Base-by-base conservation (phyloP, 305 asterid genomes). In the Fraxinus sp. region DNA sequence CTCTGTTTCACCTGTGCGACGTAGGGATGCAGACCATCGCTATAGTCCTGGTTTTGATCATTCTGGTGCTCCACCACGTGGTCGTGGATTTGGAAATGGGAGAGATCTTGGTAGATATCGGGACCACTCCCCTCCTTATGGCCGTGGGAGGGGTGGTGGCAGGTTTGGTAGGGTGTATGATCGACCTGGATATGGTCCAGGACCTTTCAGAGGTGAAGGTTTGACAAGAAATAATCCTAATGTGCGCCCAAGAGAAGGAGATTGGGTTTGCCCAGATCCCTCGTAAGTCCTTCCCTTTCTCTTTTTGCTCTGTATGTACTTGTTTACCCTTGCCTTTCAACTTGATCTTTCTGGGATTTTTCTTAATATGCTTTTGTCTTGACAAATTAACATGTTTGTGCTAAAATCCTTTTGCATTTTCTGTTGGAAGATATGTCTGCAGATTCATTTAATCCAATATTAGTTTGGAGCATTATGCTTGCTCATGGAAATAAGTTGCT, bases 201-300 rank as follows among this genome's bases (percentile, higher is more conserved):
- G 94, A 72, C 84, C 92, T 79, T 76, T 87, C 44, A 87, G 94
- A 85, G 86, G 82, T 62, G 97, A 92, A 78, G 92, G 88, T 85
- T 79, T 84, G 82, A 90, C 93, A 78, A 86, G 94, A 86, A 91
- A 92, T 85, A 94, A 92, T 84, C 97, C 99, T 70, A 93, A 94
- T 86, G 98, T 95, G 70, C 94, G 85, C 28, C 99, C 98, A 13
- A 91, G 98, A 87, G 98, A 94, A 57, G 98, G 99, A 76, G 99
- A 95, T 80, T 94, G 99, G 99, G 78, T 89, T 81, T 95, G 99
- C 92, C 79, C 94, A 13, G 97, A 95, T 82, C 97, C 97, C 73
- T 73, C 82, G 98, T 94, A 89, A 87, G 98, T 90, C 52, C 70
- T 52, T 97, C 90, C 41, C 36, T 41, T 18, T 13, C 73, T 74